Evolutionary conservation across 345 rosid species (phyloP).

Genomic region (Abelmoschus esculentus): DNA sequence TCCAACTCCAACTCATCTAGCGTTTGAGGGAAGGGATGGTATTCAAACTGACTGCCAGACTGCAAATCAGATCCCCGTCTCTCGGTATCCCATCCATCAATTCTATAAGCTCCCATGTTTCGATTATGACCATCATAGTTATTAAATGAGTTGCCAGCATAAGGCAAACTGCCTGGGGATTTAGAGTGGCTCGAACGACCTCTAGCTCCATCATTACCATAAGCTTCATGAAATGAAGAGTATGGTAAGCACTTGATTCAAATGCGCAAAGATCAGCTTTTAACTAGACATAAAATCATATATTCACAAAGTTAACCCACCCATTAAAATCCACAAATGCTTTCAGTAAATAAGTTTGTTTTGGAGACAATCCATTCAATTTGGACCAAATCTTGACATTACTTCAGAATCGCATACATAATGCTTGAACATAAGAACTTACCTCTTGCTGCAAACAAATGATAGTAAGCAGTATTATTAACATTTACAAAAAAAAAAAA

Average conservation of each 20-base stretch:
- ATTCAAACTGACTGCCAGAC: conserved; percentile 57
- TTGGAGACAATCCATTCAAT: conserved; percentile 35
- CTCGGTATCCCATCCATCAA: conserved; percentile 69
- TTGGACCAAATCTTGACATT: conserved; percentile 40
- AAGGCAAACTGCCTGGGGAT: conserved; percentile 67
- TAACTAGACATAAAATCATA: conserved; percentile 37
- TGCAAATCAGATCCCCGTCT: conserved; percentile 60
- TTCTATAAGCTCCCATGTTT: conserved; percentile 52
- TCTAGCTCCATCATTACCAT: conserved; percentile 93
- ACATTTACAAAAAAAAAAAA: conserved; percentile 11
- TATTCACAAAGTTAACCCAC: conserved; percentile 42
- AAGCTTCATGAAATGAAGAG: conserved; percentile 96
- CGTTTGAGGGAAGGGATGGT: conserved; percentile 50
- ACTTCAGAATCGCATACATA: conserved; percentile 57
- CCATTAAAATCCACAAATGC: conserved; percentile 40
- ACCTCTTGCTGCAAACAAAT: conserved; percentile 85
- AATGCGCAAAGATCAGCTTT: conserved; percentile 48
- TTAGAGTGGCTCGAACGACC: conserved; percentile 78
- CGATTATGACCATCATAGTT: conserved; percentile 63
- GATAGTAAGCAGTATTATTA: conserved; percentile 31
- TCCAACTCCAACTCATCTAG: conserved; percentile 80
- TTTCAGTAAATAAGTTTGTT: conserved; percentile 43
- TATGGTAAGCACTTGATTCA: conserved; percentile 63
- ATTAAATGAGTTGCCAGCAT: conserved; percentile 60
- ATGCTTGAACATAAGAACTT: conserved; percentile 79